A percentile compares a stretch with the other conserved stretches of the same genome.
Conservation (phyloP, 1,139 yeast genomes). For the Pichia sp. region DNA sequence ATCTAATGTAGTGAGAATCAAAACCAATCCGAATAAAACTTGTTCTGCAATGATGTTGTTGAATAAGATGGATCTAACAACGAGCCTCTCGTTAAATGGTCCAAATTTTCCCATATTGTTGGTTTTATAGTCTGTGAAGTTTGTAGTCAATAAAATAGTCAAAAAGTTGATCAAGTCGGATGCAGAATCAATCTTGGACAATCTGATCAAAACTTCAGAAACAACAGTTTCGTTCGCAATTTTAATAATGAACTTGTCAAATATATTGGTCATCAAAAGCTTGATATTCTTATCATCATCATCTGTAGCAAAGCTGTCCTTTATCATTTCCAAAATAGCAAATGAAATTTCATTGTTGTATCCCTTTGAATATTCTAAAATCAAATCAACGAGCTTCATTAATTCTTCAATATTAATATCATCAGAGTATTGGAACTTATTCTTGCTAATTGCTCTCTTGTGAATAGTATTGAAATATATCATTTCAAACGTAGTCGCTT, state of each 20-base stretch:
- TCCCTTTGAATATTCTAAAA: conserved; percentile 13
- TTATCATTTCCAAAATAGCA: background rate
- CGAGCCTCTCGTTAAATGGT: conserved; percentile 21
- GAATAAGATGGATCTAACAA: conserved; percentile 26
- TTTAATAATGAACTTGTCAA: conserved; percentile 33
- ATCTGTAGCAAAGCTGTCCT: background rate
- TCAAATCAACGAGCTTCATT: conserved; percentile 13
- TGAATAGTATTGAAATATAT: conserved; percentile 22
- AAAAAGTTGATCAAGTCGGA: conserved; percentile 29
- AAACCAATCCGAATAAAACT: conserved; percentile 32
- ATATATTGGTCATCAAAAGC: conserved; percentile 33
- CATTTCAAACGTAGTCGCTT: conserved; percentile 30
- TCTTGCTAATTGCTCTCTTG: background rate
- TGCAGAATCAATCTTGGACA: conserved; percentile 28
- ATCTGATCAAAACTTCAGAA: conserved; percentile 24
- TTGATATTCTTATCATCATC: background rate
- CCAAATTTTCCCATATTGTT: conserved; percentile 24
- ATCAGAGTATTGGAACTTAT: conserved; percentile 3
- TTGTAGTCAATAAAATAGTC: conserved; percentile 26
- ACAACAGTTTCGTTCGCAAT: conserved; percentile 27
- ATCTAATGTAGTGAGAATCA: conserved; percentile 41
- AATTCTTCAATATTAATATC: conserved; percentile 12
- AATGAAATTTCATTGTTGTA: conserved; percentile 2
- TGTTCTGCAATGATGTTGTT: conserved; percentile 28
- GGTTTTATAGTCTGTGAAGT: conserved; percentile 21